Evolutionary conservation across 2,329 filamentous ascomycete genomes (phyloP).

Genomic region (Fusarium papillatum): DNA sequence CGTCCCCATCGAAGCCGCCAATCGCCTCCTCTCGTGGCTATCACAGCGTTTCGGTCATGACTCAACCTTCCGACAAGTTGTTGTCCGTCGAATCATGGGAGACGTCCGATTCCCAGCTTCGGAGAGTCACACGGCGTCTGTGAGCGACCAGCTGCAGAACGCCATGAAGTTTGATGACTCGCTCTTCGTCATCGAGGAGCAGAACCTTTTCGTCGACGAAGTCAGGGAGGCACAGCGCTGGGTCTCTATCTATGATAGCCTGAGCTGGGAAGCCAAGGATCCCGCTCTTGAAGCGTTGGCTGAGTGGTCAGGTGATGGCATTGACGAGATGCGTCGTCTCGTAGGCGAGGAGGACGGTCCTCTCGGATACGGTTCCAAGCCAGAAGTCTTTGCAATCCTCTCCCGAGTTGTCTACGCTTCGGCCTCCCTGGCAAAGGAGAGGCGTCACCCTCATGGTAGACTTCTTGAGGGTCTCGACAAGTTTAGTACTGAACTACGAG

Average conservation of each 20-base stretch:
- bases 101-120: slow-evolving; percentile 25
- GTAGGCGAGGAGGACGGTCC: slow-evolving; percentile 68
- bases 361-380: slow-evolving; percentile 79
- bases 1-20: slow-evolving; percentile 62
- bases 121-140: slow-evolving; percentile 20
- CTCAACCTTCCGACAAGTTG: slow-evolving; percentile 54
- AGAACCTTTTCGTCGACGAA: slow-evolving; percentile 94
- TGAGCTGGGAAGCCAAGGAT: slow-evolving; percentile 40
- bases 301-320: slow-evolving; percentile 65
- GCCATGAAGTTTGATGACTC: slow-evolving; percentile 71
- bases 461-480: slow-evolving; percentile 26
- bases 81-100: slow-evolving; percentile 57
- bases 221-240: slow-evolving; percentile 81
- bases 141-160: slow-evolving; percentile 56
- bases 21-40: slow-evolving; percentile 60
- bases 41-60: slow-evolving; percentile 49
- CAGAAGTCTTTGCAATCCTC: slow-evolving; percentile 75
- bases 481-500: slow-evolving; percentile 8
- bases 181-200: slow-evolving; percentile 90
- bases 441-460: slow-evolving; percentile 24
- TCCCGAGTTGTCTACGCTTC: slow-evolving; percentile 59
- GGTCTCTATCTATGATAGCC: slow-evolving; percentile 62
- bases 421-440: slow-evolving; percentile 47
- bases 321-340: slow-evolving; percentile 57
- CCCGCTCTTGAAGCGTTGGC: slow-evolving; percentile 45